Conservation (phyloP, 306 rosid species). For the Crotalaria pallida region DNA sequence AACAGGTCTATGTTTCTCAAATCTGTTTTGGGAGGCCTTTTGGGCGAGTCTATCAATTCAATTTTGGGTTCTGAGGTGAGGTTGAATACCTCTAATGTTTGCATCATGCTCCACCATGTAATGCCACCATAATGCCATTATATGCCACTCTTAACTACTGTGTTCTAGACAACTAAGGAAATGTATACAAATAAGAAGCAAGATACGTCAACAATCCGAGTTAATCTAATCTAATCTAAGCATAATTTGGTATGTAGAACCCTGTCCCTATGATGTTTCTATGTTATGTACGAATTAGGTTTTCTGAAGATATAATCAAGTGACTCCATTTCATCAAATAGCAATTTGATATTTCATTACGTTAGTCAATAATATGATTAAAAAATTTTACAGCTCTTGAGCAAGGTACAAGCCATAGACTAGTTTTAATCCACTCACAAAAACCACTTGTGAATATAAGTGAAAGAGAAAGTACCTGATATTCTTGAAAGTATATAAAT, state of each 20-base stretch:
- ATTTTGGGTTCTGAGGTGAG: too few relatives aligned
- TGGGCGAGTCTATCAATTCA: too few relatives aligned
- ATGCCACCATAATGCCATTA: not conserved
- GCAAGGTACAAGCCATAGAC: not conserved
- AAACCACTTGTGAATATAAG: not conserved
- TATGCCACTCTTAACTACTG: not conserved
- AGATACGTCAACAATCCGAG: not conserved
- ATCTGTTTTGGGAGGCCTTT: too few relatives aligned
- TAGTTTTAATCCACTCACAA: not conserved
- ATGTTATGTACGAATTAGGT: not conserved
- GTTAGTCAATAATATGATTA: not conserved
- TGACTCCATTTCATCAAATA: not conserved
- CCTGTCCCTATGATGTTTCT: not conserved
- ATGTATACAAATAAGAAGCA: not conserved
- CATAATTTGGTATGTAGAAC: not conserved
- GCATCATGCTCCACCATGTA: not conserved
- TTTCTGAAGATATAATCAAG: not conserved
- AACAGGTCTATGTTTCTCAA: too few relatives aligned
- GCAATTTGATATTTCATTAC: not conserved
- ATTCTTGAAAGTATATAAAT: constrained; percentile 91
- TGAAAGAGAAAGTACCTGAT: constrained; percentile 55
- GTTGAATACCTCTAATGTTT: too few relatives aligned
- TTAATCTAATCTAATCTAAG: not conserved
- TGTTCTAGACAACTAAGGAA: not conserved
- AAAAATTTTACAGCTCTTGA: too few relatives aligned